Conservation (phyloP, 2,329 filamentous ascomycete species). For the Gnomoniopsis smithogilvyi region DNA sequence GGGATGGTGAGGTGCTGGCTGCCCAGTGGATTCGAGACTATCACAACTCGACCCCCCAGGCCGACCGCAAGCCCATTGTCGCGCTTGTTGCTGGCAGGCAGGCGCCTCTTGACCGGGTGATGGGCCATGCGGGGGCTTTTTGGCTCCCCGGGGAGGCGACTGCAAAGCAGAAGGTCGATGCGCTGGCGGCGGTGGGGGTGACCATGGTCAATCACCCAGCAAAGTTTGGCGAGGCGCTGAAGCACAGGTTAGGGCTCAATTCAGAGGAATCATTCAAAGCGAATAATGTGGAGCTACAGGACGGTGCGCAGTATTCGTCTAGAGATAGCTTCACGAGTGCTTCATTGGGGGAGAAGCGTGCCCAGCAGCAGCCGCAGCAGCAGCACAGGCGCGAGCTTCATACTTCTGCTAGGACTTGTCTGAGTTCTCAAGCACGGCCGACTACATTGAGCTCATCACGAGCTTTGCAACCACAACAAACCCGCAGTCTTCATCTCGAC, state of each 20-base stretch:
- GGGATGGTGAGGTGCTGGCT: slow-evolving; percentile 65
- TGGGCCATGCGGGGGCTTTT: slow-evolving; percentile 80
- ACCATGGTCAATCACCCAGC: slow-evolving; percentile 73
- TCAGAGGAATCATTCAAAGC: slow-evolving; percentile 11
- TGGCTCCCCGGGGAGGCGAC: slow-evolving; percentile 62
- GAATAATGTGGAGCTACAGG: slow-evolving; percentile 5
- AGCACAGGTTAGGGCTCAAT: slow-evolving; percentile 47
- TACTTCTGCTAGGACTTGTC: neutral
- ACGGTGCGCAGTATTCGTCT: slow-evolving; percentile 22
- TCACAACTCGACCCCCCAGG: slow-evolving; percentile 48
- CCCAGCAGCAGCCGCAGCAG: neutral
- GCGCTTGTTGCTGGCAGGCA: slow-evolving; percentile 66
- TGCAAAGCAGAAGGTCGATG: slow-evolving; percentile 62
- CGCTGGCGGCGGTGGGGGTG: slow-evolving; percentile 63
- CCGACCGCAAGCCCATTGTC: slow-evolving; percentile 65
- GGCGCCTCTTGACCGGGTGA: slow-evolving; percentile 62
- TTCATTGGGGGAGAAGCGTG: neutral
- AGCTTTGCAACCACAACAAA: neutral
- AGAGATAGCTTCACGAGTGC: slow-evolving; percentile 2
- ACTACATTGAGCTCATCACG: neutral
- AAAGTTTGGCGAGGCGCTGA: slow-evolving; percentile 69
- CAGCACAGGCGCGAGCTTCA: slow-evolving; percentile 12
- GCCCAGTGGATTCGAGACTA: slow-evolving; percentile 73
- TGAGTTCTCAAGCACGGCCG: neutral
- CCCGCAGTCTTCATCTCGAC: slow-evolving; percentile 12